phyloP scores from a whole-genome alignment of 768 basidiomycete genomes.

The Calocera viscosa region DNA sequence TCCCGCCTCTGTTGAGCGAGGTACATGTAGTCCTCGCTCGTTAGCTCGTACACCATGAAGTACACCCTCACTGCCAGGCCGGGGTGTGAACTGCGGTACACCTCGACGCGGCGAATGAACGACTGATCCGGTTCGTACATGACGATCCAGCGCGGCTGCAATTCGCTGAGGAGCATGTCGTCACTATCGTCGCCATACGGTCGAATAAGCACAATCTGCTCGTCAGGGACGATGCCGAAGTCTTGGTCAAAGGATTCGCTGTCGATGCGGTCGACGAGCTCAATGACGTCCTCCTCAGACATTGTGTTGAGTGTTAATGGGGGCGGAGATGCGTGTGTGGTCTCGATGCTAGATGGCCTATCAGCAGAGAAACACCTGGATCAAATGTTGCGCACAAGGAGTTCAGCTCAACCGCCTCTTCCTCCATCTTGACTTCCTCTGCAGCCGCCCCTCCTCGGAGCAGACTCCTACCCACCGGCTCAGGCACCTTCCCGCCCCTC shows the following conservation, averaged over 20 bases:
- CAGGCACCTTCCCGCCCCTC: constrained; percentile 48
- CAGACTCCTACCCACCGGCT: constrained; percentile 10
- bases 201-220: constrained; percentile 72
- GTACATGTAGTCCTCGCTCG: constrained; percentile 92
- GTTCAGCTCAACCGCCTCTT: constrained; percentile 16
- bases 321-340: background rate
- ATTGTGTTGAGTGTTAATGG: background rate
- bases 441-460: constrained; percentile 4
- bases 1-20: constrained; percentile 77
- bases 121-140: constrained; percentile 94
- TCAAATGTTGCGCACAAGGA: constrained; percentile 38
- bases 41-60: constrained; percentile 88
- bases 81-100: constrained; percentile 73
- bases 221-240: constrained; percentile 67
- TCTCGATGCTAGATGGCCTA: background rate
- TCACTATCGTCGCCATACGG: constrained; percentile 88
- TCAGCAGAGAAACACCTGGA: background rate
- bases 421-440: constrained; percentile 11
- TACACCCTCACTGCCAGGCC: constrained; percentile 79
- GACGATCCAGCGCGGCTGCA: constrained; percentile 82
- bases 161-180: constrained; percentile 72
- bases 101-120: constrained; percentile 84
- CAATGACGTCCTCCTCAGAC: background rate
- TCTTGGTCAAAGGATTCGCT: constrained; percentile 47
- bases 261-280: background rate